Evolutionary conservation across 495 filamentous ascomycete species (phyloP).

Genomic region (Penicillium arizonense): DNA sequence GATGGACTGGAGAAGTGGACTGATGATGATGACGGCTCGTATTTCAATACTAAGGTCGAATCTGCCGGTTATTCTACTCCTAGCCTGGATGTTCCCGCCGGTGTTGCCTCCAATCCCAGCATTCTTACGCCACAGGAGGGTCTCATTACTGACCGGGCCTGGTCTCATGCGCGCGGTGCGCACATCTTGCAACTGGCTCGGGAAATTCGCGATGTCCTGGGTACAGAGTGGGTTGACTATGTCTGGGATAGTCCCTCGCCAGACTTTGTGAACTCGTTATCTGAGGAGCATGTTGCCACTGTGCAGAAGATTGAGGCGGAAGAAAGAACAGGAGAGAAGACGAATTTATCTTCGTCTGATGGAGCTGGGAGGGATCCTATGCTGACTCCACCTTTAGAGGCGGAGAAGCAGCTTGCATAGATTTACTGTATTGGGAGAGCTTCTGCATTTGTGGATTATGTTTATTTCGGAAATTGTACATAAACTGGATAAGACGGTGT

Average conservation of each 20-base stretch:
- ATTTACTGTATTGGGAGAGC: background rate
- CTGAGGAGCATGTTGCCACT: conserved; percentile 30
- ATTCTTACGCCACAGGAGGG: conserved; percentile 39
- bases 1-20: conserved; percentile 58
- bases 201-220: conserved; percentile 62
- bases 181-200: conserved; percentile 60
- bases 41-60: conserved; percentile 12
- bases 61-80: conserved; percentile 9
- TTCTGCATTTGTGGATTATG: background rate
- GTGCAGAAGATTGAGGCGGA: conserved; percentile 12
- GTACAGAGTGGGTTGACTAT: conserved; percentile 65
- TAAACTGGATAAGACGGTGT: no score
- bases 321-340: conserved; percentile 3
- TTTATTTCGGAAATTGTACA: background rate
- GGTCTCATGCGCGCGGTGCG: conserved; percentile 56
- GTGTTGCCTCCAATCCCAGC: conserved; percentile 10
- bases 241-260: conserved; percentile 65
- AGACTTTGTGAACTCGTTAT: conserved; percentile 58
- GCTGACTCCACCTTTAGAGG: conserved; percentile 34
- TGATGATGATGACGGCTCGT: conserved; percentile 20
- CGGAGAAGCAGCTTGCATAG: conserved; percentile 20
- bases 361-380: conserved; percentile 11
- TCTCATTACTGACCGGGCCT: conserved; percentile 51
- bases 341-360: background rate
- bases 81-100: conserved; percentile 14